These are phyloP conservation scores for Trypanosoma grayi DNA, from an alignment of 208 protist species.

Conservation along the genomic window DNA sequence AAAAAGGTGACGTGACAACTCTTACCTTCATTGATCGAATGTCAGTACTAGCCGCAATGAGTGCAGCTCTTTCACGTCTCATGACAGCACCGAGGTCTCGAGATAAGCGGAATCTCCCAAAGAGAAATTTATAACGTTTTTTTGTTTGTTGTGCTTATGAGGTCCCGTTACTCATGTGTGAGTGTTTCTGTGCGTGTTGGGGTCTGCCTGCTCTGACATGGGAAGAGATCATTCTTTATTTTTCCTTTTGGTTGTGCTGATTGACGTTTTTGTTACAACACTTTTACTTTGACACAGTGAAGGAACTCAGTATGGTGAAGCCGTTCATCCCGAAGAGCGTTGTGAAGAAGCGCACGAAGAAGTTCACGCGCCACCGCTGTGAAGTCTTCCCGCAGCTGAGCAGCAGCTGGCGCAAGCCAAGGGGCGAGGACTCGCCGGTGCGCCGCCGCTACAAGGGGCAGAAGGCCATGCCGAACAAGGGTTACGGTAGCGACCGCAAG, in stretches of 20 bases:
- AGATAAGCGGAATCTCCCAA: background rate
- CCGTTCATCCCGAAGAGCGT: slow-evolving; percentile 89
- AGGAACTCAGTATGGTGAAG: slow-evolving; percentile 87
- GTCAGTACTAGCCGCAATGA: slow-evolving; percentile 26
- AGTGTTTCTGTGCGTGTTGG: no score
- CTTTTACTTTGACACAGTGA: background rate
- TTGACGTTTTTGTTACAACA: background rate
- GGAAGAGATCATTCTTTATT: slow-evolving; percentile 3
- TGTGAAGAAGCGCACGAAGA: slow-evolving; percentile 98
- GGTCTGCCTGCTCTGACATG: no score
- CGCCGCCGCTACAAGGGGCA: slow-evolving; percentile 97
- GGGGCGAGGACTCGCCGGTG: slow-evolving; percentile 98
- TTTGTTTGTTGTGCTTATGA: slow-evolving; percentile 7
- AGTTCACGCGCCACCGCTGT: slow-evolving; percentile 96
- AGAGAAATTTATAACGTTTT: background rate
- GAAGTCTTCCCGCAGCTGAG: slow-evolving; percentile 94
- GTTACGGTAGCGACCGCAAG: slow-evolving; percentile 97
- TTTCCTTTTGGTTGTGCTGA: slow-evolving; percentile 14
- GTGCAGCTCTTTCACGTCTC: slow-evolving; percentile 13
- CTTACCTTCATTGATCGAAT: slow-evolving; percentile 26
- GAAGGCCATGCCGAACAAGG: slow-evolving; percentile 97
- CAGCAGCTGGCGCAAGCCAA: slow-evolving; percentile 97
- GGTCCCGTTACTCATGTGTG: slow-evolving; percentile 3
- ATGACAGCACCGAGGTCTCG: background rate
- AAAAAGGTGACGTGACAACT: slow-evolving; percentile 17